phyloP scores from a whole-genome alignment of 1,139 yeast genomes.

The Taphrina betulina region DNA sequence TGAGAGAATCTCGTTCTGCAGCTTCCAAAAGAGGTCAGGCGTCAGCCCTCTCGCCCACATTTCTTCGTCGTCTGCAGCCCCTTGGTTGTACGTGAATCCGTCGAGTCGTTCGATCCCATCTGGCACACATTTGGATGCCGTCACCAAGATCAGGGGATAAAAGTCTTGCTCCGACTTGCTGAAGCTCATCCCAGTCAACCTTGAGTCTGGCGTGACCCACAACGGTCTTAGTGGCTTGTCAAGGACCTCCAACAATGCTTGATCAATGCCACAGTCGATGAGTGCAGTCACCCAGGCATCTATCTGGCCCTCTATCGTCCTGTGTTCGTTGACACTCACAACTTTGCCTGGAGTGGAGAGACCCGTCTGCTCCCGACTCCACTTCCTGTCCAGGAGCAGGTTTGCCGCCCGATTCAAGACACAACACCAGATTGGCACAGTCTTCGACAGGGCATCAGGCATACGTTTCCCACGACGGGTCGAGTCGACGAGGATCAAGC shows the following conservation, averaged over 20 bases:
- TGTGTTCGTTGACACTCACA: constrained; percentile 60
- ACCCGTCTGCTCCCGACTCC: constrained; percentile 45
- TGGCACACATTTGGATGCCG: constrained; percentile 62
- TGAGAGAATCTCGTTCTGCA: constrained; percentile 44
- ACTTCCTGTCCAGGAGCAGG: not conserved
- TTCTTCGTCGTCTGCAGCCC: constrained; percentile 93
- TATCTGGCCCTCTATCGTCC: constrained; percentile 53
- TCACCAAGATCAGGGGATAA: constrained; percentile 55
- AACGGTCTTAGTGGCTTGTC: constrained; percentile 60
- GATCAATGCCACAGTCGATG: constrained; percentile 45
- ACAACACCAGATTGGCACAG: constrained; percentile 90
- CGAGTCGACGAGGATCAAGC: constrained; percentile 72
- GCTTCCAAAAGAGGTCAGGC: constrained; percentile 60
- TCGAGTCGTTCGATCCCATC: constrained; percentile 53
- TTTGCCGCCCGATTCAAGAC: constrained; percentile 60
- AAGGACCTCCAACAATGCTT: constrained; percentile 45
- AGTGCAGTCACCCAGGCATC: constrained; percentile 55
- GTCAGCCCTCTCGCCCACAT: constrained; percentile 63
- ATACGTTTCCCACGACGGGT: constrained; percentile 78
- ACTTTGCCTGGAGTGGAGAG: constrained; percentile 53
- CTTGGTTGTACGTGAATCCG: constrained; percentile 70
- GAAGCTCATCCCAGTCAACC: too few relatives aligned
- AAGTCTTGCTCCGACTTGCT: constrained; percentile 41
- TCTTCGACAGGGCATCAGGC: constrained; percentile 84
- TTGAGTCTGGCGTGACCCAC: constrained; percentile 67